Base-by-base conservation (phyloP, 139 green algal genomes). In the Picocystis salinarum region DNA sequence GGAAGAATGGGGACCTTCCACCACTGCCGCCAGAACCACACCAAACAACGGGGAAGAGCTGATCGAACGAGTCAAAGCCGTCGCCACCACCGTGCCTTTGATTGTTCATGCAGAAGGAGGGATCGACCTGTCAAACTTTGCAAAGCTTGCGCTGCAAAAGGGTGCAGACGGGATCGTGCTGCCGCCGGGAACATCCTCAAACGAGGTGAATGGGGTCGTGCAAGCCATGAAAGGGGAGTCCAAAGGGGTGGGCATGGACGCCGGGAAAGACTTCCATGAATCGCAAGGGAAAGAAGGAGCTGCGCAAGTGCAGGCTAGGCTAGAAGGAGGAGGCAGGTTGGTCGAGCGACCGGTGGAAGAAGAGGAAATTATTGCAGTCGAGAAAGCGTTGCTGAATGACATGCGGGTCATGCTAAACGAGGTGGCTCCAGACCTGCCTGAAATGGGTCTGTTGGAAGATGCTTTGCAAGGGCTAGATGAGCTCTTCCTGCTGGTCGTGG, bases 401-500 rank as follows among this genome's bases (percentile, higher is more conserved):
- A 52, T 25, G 26, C 19, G 39, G 11, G 42, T 29, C 28, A 9
- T 56, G n/a, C 42, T 58, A 28, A 25, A 55, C 13, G 11, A 7
- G 12, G 13, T 9, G 57, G 46, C 18, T 25, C 31, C 7, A 6
- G 40, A 53, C 36, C 42, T 66, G 51, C 15, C 34, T 28, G 61
- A 70, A 52, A 23, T 66, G 5, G 24, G 37, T 4, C 34, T 71
- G 6, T 36, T 71, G 20, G 25, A 46, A 23, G 50, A 70, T 26
- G 24, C 46, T 10, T n/a, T 68, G 2, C 36, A 56, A 23, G 63
- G 74, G 46, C 68, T 97, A 45, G 87, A 94, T 39, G 80, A 94
- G 26, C 70, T 78, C 0, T 96, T 97, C 56, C 64, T 96, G 36
- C 39, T 94, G 23, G 85, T 93, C 23, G 73, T 93, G n/a, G 80